phyloP scores from a whole-genome alignment of 2,329 filamentous ascomycete species.

The Ophiostoma tasmaniense region DNA sequence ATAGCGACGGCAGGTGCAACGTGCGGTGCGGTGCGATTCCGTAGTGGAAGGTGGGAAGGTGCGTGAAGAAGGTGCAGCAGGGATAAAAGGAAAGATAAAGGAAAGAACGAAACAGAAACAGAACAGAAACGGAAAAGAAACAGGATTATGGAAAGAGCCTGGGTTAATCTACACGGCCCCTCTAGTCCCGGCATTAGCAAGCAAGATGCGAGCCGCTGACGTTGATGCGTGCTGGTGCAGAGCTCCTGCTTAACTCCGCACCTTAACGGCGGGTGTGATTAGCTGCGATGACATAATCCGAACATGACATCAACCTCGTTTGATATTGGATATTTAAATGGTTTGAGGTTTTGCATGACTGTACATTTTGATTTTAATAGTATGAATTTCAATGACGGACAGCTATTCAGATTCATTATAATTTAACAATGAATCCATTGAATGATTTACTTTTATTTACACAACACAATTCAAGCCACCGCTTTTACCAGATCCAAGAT shows the following conservation, averaged over 20 bases:
- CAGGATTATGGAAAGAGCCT: neutral
- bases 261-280: neutral
- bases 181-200: neutral
- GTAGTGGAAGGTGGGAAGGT: neutral
- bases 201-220: neutral
- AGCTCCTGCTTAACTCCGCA: slow-evolving; percentile 1
- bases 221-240: neutral
- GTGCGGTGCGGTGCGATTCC: neutral
- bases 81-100: neutral
- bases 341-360: too few species aligned
- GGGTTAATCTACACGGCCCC: neutral
- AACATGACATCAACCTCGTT: neutral
- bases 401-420: too few species aligned
- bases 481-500: too few species aligned
- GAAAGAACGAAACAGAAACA: neutral
- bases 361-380: too few species aligned
- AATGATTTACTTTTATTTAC: too few species aligned
- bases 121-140: neutral
- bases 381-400: too few species aligned
- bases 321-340: neutral
- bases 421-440: too few species aligned
- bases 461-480: too few species aligned
- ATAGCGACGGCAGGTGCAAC: neutral
- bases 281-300: slow-evolving; percentile 1
- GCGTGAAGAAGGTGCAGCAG: neutral